Conservation (phyloP, 2,329 filamentous ascomycete genomes). For the Pochonia chlamydosporia region DNA sequence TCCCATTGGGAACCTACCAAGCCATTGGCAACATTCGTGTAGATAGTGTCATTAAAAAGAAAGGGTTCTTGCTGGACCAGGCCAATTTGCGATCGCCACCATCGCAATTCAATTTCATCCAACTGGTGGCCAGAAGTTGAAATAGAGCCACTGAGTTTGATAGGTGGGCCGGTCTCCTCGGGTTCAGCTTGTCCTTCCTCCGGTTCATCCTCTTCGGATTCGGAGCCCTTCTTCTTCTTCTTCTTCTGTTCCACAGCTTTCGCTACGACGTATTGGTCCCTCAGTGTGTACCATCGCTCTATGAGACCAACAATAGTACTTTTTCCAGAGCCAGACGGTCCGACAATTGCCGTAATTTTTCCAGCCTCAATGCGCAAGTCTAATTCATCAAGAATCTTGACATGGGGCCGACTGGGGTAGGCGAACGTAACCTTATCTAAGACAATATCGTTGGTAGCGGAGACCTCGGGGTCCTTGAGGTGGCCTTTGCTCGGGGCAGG, state of each 20-base stretch:
- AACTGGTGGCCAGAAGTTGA: slow-evolving; percentile 48
- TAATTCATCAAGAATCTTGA: slow-evolving; percentile 57
- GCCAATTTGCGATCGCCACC: slow-evolving; percentile 56
- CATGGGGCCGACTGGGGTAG: slow-evolving; percentile 61
- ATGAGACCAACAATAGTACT: slow-evolving; percentile 67
- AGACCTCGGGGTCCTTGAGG: slow-evolving; percentile 30
- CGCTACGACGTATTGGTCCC: slow-evolving; percentile 45
- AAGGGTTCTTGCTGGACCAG: slow-evolving; percentile 65
- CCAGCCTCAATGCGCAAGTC: slow-evolving; percentile 54
- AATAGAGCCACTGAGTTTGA: slow-evolving; percentile 43
- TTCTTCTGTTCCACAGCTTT: slow-evolving; percentile 43
- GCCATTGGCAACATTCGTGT: slow-evolving; percentile 56
- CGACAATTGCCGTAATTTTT: slow-evolving; percentile 69
- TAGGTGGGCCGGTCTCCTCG: slow-evolving; percentile 33
- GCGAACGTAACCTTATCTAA: slow-evolving; percentile 65
- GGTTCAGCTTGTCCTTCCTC: slow-evolving; percentile 23
- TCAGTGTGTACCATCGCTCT: slow-evolving; percentile 65
- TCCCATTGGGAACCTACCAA: slow-evolving; percentile 48
- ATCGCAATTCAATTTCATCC: slow-evolving; percentile 55
- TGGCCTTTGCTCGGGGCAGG: slow-evolving; percentile 31
- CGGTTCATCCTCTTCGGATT: slow-evolving; percentile 21
- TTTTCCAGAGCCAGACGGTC: slow-evolving; percentile 67
- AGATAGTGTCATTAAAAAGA: slow-evolving; percentile 61
- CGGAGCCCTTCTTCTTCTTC: slow-evolving; percentile 34
- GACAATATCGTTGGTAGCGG: slow-evolving; percentile 31